Conservation (phyloP, 2,329 filamentous ascomycete species). For the Emergomyces africanus region DNA sequence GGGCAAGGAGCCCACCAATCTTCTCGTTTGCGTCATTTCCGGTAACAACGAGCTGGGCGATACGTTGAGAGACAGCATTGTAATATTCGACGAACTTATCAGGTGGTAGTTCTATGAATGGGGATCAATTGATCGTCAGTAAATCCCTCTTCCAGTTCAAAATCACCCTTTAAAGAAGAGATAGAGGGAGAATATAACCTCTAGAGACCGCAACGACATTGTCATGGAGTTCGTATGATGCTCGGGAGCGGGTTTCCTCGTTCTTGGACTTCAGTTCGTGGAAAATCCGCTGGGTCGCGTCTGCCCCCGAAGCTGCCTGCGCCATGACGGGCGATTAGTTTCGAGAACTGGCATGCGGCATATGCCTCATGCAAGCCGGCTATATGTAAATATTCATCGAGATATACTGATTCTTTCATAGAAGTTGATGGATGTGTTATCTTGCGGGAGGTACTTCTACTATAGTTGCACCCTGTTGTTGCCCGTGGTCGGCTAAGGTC, state of each 20-base stretch:
- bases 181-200: constrained; percentile 21
- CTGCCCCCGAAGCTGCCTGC: constrained; percentile 33
- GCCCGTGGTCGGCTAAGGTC: not conserved
- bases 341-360: not conserved
- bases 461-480: not conserved
- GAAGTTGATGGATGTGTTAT: not conserved
- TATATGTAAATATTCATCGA: not conserved
- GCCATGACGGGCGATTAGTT: constrained; percentile 26
- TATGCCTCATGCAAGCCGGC: not conserved
- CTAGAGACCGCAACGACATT: constrained; percentile 34
- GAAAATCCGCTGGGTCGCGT: constrained; percentile 44
- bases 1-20: constrained; percentile 79
- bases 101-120: constrained; percentile 54
- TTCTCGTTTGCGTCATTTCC: constrained; percentile 78
- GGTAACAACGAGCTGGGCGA: constrained; percentile 65
- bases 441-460: not conserved
- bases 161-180: not conserved
- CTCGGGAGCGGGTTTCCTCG: constrained; percentile 36
- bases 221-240: constrained; percentile 36
- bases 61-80: constrained; percentile 51
- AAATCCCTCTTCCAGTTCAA: not conserved
- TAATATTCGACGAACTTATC: constrained; percentile 67
- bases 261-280: constrained; percentile 45
- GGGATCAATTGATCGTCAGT: not conserved
- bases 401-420: not conserved